These are phyloP conservation scores for Poa pratensis DNA, from an alignment of 176 grass and related monocot species.

Conservation along the genomic window DNA sequence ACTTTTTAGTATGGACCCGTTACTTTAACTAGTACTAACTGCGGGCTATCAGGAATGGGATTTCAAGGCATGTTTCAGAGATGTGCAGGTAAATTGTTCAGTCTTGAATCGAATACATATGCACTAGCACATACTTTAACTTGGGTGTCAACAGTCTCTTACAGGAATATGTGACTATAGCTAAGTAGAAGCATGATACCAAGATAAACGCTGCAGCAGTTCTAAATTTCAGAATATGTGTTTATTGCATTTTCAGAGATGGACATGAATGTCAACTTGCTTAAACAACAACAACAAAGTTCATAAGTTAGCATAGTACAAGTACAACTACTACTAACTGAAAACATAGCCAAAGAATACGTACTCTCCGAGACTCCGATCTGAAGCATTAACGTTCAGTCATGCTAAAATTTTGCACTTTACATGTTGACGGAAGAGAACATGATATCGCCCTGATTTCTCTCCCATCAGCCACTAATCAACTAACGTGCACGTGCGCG, in stretches of 20 bases:
- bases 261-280: background rate
- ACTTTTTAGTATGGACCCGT: too few species aligned
- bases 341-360: background rate
- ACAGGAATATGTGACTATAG: background rate
- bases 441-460: background rate
- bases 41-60: too few species aligned
- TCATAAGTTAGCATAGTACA: background rate
- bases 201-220: background rate
- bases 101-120: background rate
- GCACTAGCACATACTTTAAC: background rate
- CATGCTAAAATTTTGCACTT: background rate
- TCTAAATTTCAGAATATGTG: background rate
- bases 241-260: background rate
- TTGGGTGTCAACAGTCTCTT: background rate
- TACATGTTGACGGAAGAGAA: background rate
- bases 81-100: background rate
- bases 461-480: background rate
- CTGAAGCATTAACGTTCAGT: background rate
- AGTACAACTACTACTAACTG: background rate
- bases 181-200: background rate
- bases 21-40: too few species aligned
- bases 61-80: background rate
- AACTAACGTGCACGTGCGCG: background rate
- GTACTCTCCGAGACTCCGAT: background rate
- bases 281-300: background rate